phyloP scores from a whole-genome alignment of 371 early-diverging fungal species.

The Actinomortierella wolfii region DNA sequence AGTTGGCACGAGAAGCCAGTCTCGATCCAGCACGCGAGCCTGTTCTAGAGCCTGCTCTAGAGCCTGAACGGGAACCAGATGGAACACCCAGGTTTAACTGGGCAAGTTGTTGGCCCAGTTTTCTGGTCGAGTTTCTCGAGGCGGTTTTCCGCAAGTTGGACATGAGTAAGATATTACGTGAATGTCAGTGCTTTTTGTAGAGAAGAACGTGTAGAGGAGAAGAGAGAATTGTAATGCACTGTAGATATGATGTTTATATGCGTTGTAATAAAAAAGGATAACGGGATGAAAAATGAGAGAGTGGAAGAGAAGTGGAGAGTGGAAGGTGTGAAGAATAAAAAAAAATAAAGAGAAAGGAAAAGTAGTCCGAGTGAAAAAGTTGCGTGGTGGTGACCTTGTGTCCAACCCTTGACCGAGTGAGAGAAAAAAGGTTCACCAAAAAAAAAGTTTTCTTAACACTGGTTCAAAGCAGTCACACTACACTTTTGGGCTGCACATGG shows the following conservation, averaged over 20 bases:
- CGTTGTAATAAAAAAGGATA: background rate
- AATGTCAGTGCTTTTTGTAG: background rate
- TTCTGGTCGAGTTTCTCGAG: slow-evolving; percentile 25
- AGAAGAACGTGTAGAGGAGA: background rate
- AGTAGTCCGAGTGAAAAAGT: background rate
- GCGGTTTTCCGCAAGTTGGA: slow-evolving; percentile 10
- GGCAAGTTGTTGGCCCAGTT: slow-evolving; percentile 22
- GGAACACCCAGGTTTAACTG: slow-evolving; percentile 22
- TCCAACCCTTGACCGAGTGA: too few species aligned
- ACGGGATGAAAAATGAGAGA: background rate
- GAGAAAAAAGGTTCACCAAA: too few species aligned
- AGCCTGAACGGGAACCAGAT: background rate
- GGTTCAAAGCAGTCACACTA: too few species aligned
- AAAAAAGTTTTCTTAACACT: too few species aligned
- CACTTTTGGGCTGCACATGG: too few species aligned
- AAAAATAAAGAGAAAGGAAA: slow-evolving; percentile 4
- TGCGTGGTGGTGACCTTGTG: too few species aligned
- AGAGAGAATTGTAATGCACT: background rate
- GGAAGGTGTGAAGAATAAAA: background rate
- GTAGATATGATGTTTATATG: background rate
- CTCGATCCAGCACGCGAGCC: slow-evolving; percentile 29
- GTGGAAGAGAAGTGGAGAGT: background rate
- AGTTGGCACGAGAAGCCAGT: slow-evolving; percentile 31
- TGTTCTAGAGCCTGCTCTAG: too few species aligned
- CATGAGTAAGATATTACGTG: slow-evolving; percentile 7